phyloP scores from a whole-genome alignment of 1,139 yeast genomes.

The Blastobotrys raffinosifermentans region DNA sequence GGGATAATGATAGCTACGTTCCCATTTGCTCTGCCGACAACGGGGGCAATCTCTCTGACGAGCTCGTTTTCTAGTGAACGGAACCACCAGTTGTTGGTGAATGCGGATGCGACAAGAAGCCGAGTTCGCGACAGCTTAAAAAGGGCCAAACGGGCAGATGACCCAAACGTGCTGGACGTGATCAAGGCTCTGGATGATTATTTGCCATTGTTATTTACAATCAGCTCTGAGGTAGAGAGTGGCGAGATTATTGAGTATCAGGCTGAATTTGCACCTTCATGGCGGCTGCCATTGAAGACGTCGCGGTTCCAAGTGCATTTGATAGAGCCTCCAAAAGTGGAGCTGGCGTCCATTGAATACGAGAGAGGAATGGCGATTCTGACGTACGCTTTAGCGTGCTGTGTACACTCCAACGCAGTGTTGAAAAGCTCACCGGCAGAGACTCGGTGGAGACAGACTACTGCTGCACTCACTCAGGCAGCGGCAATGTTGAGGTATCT shows the following conservation, averaged over 20 bases:
- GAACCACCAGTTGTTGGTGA: slow-evolving; percentile 23
- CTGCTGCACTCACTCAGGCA: slow-evolving; percentile 26
- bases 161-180: slow-evolving; percentile 27
- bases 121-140: slow-evolving; percentile 28
- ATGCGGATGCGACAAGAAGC: slow-evolving; percentile 30
- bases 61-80: slow-evolving; percentile 20
- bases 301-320: slow-evolving; percentile 16
- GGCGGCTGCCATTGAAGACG: slow-evolving; percentile 28
- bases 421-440: slow-evolving; percentile 10
- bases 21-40: slow-evolving; percentile 28
- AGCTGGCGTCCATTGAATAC: slow-evolving; percentile 25
- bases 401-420: slow-evolving; percentile 21
- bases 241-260: slow-evolving; percentile 3
- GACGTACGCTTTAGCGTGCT: slow-evolving; percentile 27
- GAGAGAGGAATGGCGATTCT: slow-evolving; percentile 29
- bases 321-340: slow-evolving; percentile 23
- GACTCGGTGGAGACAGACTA: slow-evolving; percentile 27
- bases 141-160: slow-evolving; percentile 27
- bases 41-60: slow-evolving; percentile 25
- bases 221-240: slow-evolving; percentile 14
- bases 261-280: slow-evolving; percentile 16
- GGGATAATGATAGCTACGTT: slow-evolving; percentile 13
- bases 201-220: slow-evolving; percentile 25
- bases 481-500: slow-evolving; percentile 27
- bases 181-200: slow-evolving; percentile 31